Evolutionary conservation across 2,329 filamentous ascomycete species (phyloP).

Genomic region (Kalmusia sp.): DNA sequence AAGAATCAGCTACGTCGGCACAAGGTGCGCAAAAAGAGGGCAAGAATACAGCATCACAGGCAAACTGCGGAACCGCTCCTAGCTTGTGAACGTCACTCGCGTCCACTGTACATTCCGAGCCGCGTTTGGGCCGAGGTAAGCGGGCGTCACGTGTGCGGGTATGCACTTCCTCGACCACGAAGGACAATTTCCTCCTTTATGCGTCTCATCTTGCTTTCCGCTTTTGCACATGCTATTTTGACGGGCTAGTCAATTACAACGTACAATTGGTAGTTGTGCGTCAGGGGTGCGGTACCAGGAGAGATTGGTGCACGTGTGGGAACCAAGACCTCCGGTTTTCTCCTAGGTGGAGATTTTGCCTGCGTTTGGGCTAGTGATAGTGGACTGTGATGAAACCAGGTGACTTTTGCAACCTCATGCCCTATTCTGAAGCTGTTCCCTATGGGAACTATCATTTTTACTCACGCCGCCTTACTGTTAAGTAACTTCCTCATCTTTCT

Average conservation of each 20-base stretch:
- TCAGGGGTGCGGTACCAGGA: too few relatives aligned
- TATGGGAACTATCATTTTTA: too few relatives aligned
- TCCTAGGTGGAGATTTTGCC: too few relatives aligned
- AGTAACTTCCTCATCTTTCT: background rate
- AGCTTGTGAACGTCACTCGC: conserved; percentile 43
- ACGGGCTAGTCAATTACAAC: too few relatives aligned
- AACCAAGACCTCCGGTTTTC: too few relatives aligned
- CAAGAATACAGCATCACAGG: conserved; percentile 32
- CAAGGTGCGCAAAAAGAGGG: conserved; percentile 19
- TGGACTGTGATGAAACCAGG: too few relatives aligned
- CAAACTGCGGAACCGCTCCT: conserved; percentile 22
- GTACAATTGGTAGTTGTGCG: too few relatives aligned
- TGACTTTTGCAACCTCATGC: too few relatives aligned
- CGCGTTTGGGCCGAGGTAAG: conserved; percentile 35
- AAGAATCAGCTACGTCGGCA: background rate
- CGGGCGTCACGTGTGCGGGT: conserved; percentile 22
- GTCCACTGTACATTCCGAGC: conserved; percentile 5
- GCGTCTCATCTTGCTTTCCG: background rate
- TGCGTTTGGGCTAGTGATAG: too few relatives aligned
- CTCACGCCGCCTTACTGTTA: background rate
- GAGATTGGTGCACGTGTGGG: too few relatives aligned
- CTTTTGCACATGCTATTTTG: too few relatives aligned
- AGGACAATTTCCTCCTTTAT: conserved; percentile 22
- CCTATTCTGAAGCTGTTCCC: too few relatives aligned
- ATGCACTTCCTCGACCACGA: conserved; percentile 13